phyloP scores from a whole-genome alignment of 768 basidiomycete genomes.

The Calocybe indica region DNA sequence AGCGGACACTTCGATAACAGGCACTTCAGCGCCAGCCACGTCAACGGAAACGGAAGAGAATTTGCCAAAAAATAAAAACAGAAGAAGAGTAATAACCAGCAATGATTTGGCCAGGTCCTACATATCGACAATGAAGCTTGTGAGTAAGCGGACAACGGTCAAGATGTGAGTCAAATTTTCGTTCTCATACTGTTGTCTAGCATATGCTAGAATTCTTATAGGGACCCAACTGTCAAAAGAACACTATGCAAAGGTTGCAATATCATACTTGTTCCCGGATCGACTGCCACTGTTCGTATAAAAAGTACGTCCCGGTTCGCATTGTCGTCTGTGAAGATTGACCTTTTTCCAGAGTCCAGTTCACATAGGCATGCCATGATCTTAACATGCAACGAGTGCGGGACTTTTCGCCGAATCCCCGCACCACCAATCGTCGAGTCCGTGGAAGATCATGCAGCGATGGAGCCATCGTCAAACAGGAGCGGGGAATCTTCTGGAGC shows the following conservation, averaged over 20 bases:
- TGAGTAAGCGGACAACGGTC: conserved; percentile 72
- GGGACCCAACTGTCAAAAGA: conserved; percentile 82
- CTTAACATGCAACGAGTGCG: conserved; percentile 57
- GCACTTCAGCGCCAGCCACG: neutral
- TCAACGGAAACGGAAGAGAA: neutral
- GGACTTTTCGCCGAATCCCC: conserved; percentile 57
- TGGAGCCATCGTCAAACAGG: neutral
- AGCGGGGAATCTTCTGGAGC: no score
- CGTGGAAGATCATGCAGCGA: no score
- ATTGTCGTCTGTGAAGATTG: conserved; percentile 1
- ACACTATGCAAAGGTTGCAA: conserved; percentile 70
- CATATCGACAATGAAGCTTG: conserved; percentile 56
- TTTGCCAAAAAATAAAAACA: conserved; percentile 15
- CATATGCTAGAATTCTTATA: conserved; percentile 17
- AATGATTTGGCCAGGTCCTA: conserved; percentile 62
- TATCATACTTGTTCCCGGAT: conserved; percentile 59
- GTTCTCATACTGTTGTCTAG: neutral
- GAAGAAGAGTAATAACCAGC: conserved; percentile 19
- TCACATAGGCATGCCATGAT: conserved; percentile 50
- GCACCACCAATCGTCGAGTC: conserved; percentile 42
- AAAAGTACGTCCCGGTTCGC: conserved; percentile 40
- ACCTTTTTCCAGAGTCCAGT: conserved; percentile 18
- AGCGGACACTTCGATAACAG: neutral
- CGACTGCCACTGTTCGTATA: conserved; percentile 57
- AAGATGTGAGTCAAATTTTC: conserved; percentile 52